phyloP scores from a whole-genome alignment of 2,329 filamentous ascomycete genomes.

The Cordyceps fumosorosea region DNA sequence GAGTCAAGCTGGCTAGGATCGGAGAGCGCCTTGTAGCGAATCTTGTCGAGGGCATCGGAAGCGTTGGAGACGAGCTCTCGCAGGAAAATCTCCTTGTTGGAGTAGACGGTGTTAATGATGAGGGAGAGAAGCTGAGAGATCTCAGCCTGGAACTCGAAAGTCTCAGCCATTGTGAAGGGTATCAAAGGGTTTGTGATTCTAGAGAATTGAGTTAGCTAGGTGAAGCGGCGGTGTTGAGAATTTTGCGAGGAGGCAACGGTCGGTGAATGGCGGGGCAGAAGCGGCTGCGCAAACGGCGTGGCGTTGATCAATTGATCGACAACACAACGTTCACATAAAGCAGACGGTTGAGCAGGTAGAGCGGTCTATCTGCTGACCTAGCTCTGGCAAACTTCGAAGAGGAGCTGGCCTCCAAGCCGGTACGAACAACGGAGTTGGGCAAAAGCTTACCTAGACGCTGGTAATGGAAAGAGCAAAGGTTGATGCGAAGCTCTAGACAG shows the following conservation, averaged over 20 bases:
- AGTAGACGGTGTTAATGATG: slow-evolving; percentile 99
- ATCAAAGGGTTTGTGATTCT: slow-evolving; percentile 29
- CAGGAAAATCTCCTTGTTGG: slow-evolving; percentile 99
- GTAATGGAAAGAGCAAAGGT: slow-evolving; percentile 15
- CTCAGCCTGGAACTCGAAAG: slow-evolving; percentile 99
- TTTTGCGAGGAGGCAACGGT: background rate
- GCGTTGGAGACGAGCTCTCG: slow-evolving; percentile 97
- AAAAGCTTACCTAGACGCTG: slow-evolving; percentile 20
- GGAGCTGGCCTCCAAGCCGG: background rate
- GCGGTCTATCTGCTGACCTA: background rate
- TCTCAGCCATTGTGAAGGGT: slow-evolving; percentile 77
- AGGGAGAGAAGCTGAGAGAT: slow-evolving; percentile 99
- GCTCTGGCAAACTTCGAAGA: background rate
- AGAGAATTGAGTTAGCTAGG: slow-evolving; percentile 12
- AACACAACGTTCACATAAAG: background rate
- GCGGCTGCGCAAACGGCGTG: background rate
- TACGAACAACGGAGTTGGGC: background rate
- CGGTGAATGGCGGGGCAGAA: slow-evolving; percentile 1
- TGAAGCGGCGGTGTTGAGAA: slow-evolving; percentile 1
- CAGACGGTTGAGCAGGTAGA: background rate
- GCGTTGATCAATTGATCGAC: background rate
- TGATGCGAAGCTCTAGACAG: slow-evolving; percentile 17
- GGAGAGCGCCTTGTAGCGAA: slow-evolving; percentile 96
- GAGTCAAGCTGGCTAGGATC: slow-evolving; percentile 96
- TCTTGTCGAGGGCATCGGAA: slow-evolving; percentile 99